Evolutionary conservation across 371 early-diverging fungal species (phyloP), one percentile per base, ranked within the genome.

Genomic region (Mitosporidium daphniae): DNA sequence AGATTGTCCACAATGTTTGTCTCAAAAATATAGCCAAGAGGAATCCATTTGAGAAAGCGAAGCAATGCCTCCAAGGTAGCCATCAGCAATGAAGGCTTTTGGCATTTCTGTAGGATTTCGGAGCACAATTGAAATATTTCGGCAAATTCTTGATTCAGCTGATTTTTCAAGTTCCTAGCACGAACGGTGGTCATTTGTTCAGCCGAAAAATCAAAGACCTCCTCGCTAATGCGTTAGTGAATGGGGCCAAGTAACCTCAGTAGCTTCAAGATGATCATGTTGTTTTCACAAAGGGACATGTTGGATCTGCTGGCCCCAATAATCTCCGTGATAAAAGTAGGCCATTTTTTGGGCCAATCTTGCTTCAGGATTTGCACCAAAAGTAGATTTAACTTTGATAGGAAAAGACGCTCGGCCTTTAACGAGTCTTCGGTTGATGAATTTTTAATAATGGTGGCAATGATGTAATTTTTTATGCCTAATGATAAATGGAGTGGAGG

Each of bases 321-420:
- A 33, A 99, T 67, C 41, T 97, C 97, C 12, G 78, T 66, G 32
- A 99, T 89, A 42, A 99, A 94, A 9, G 57, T 57, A 2, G 97
- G 95, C 94, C 95, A 98, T 37, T 82, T 72, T 30, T 72, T 66
- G 8, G 97, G 97, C 97, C 97, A 99, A 40, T 99, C 99, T 45
- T 91, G 84, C 47, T 99, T 99, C 30, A 94, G 48, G 23, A 99
- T 77, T 55, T 86, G 78, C 1, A 89, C 89, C 26, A 89, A 45
- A 5, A 71, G 69, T 50, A 75, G 50, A 50, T 89, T 82, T 20
- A 89, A 55, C 43, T 82, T 86, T 43, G 50, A 59, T 30, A 86
- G 47, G 24, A 63, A 61, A 6, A 61, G 51, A 27, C 56, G 54
- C 33, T 80, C 61, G 22, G 49, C 52, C 19, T 48, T 36, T 18